phyloP scores from a whole-genome alignment of 768 basidiomycete species.

The Candolleomyces aberdarensis region DNA sequence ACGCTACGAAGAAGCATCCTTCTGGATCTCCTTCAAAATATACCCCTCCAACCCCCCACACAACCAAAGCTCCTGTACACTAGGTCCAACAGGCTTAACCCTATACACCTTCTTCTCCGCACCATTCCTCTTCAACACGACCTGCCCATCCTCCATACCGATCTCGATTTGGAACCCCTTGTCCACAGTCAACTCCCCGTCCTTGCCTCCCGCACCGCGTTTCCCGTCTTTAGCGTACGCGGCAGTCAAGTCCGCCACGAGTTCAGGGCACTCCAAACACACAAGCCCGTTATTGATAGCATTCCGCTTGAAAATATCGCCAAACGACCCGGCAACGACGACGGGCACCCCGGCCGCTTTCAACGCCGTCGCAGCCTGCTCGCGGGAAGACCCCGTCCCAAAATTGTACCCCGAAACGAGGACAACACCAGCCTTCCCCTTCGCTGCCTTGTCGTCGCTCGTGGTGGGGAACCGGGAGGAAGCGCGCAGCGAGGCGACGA shows the following conservation, averaged over 20 bases:
- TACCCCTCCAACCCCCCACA: constrained; percentile 93
- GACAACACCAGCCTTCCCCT: constrained; percentile 65
- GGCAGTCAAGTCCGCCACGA: constrained; percentile 80
- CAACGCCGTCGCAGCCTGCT: constrained; percentile 97
- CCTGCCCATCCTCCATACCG: constrained; percentile 66
- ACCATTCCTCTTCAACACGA: constrained; percentile 45
- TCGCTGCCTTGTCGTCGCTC: too few relatives aligned
- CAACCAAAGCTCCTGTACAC: constrained; percentile 97
- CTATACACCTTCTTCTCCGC: constrained; percentile 53
- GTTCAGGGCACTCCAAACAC: constrained; percentile 88
- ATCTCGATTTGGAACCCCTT: constrained; percentile 63
- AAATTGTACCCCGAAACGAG: constrained; percentile 97
- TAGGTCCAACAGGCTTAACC: constrained; percentile 79
- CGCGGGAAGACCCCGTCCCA: constrained; percentile 96
- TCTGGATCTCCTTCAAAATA: constrained; percentile 71
- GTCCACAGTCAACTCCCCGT: constrained; percentile 84
- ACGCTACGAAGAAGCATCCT: constrained; percentile 12
- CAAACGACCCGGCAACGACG: constrained; percentile 96
- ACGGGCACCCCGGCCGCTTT: constrained; percentile 90
- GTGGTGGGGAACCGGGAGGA: too few relatives aligned
- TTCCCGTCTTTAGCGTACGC: constrained; percentile 69
- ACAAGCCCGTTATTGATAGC: constrained; percentile 98
- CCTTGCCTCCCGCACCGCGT: constrained; percentile 73
- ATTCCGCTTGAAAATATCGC: constrained; percentile 99
- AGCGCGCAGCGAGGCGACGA: constrained; percentile 46